These are phyloP conservation scores for Acorus gramineus DNA, from an alignment of 106 monocot genomes.

Conservation along the genomic window DNA sequence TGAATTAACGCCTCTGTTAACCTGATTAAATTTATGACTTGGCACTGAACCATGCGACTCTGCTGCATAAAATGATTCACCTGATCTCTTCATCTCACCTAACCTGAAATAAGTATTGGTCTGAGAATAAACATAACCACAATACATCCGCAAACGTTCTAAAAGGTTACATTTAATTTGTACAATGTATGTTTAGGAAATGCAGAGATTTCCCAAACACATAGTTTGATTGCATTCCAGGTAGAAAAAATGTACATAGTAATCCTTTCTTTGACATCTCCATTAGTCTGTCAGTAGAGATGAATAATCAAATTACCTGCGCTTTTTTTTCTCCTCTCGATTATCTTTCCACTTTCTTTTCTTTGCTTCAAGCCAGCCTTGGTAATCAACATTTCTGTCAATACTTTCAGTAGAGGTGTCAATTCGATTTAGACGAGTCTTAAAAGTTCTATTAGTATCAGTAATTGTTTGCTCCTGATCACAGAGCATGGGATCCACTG, in stretches of 20 bases:
- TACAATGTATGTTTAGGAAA: too few relatives aligned
- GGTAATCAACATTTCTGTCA: conserved; percentile 68
- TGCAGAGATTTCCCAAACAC: too few relatives aligned
- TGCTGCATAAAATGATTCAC: conserved; percentile 16
- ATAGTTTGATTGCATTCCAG: too few relatives aligned
- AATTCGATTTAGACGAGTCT: conserved; percentile 28
- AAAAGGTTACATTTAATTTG: too few relatives aligned
- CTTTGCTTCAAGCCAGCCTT: conserved; percentile 83
- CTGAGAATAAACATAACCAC: too few relatives aligned
- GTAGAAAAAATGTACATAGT: too few relatives aligned
- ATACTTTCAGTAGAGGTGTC: conserved; percentile 20
- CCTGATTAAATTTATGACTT: conserved; percentile 16
- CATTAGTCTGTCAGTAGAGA: too few relatives aligned
- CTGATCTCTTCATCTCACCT: conserved; percentile 13
- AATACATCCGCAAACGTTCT: too few relatives aligned
- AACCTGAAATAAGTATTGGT: conserved; percentile 25
- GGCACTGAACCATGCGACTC: conserved; percentile 12
- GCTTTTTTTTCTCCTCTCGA: conserved; percentile 62
- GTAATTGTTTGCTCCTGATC: conserved; percentile 17
- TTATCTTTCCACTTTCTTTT: conserved; percentile 89
- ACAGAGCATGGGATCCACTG: conserved; percentile 4
- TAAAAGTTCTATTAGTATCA: not conserved
- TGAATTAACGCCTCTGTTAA: conserved; percentile 33
- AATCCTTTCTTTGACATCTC: too few relatives aligned
- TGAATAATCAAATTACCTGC: conserved; percentile 30